Percentiles rank a stretch among this genome's conserved stretches.
phyloP scores from a whole-genome alignment of 2,329 filamentous ascomycete species.

The Aspergillus hortae region DNA sequence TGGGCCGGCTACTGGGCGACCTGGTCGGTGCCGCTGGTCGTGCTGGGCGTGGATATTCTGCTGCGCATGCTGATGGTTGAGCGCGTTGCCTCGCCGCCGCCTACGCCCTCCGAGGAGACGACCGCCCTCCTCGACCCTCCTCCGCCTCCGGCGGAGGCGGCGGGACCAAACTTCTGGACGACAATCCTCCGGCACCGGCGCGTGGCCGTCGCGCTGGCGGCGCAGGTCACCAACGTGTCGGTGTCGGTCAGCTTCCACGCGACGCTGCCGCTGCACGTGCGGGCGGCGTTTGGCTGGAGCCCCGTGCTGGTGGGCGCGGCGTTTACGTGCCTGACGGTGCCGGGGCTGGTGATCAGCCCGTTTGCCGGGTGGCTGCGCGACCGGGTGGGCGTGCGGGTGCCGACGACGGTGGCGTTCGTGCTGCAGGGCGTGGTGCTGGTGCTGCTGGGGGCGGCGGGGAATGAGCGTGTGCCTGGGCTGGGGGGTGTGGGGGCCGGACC shows the following conservation, averaged over 20 bases:
- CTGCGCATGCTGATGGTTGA: constrained; percentile 20
- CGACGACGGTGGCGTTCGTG: constrained; percentile 10
- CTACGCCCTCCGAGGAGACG: neutral
- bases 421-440: constrained; percentile 10
- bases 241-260: constrained; percentile 53
- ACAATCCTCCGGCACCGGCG: neutral
- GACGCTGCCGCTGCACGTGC: constrained; percentile 52
- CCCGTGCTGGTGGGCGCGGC: constrained; percentile 53
- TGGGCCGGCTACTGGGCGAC: constrained; percentile 24
- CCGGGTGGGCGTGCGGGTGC: constrained; percentile 6
- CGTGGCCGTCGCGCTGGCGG: neutral
- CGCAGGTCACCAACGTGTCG: neutral
- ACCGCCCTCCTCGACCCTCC: neutral
- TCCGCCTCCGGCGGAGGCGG: neutral
- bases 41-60: constrained; percentile 26
- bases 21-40: constrained; percentile 19
- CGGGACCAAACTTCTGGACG: neutral
- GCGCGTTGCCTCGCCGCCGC: no score
- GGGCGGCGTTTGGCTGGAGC: constrained; percentile 50
- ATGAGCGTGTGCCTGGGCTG: constrained; percentile 23
- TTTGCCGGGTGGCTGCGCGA: constrained; percentile 47
- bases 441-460: constrained; percentile 28
- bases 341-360: constrained; percentile 54
- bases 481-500: neutral
- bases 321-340: constrained; percentile 56